Conservation (phyloP, 2,329 filamentous ascomycete genomes). For the Pezicula neosporulosa region DNA sequence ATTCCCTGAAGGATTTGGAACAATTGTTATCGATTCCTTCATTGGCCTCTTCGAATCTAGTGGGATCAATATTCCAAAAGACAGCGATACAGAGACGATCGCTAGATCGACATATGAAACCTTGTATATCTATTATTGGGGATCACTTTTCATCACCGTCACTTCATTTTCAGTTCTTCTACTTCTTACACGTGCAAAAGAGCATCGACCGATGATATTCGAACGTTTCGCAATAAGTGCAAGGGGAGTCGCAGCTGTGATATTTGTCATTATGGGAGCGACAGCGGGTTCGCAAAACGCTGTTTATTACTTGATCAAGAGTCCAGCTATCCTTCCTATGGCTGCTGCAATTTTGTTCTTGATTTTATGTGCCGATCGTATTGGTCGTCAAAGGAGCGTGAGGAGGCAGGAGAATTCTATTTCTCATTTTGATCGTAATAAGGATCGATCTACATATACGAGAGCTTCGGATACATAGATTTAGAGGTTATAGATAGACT, state of each 20-base stretch:
- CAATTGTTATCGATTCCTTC: not conserved
- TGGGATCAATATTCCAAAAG: not conserved
- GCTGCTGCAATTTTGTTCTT: not conserved
- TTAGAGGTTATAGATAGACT: too few species aligned
- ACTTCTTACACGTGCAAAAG: not conserved
- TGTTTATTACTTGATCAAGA: not conserved
- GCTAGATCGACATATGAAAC: not conserved
- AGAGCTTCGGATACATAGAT: too few species aligned
- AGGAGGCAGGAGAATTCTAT: too few species aligned
- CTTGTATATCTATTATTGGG: not conserved
- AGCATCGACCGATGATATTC: not conserved
- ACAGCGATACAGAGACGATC: not conserved
- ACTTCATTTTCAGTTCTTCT: not conserved
- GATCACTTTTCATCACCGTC: not conserved
- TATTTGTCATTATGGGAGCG: not conserved
- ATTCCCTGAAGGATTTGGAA: not conserved
- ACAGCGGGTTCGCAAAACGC: not conserved
- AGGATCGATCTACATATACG: too few species aligned
- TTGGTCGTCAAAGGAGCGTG: not conserved
- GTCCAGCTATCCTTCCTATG: not conserved
- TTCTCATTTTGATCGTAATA: too few species aligned
- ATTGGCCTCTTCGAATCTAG: not conserved
- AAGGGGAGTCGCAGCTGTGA: not conserved
- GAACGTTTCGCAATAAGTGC: not conserved
- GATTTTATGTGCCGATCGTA: not conserved